Evolutionary conservation across 2,329 filamentous ascomycete species (phyloP).

Genomic region (Epichloe bromicola): DNA sequence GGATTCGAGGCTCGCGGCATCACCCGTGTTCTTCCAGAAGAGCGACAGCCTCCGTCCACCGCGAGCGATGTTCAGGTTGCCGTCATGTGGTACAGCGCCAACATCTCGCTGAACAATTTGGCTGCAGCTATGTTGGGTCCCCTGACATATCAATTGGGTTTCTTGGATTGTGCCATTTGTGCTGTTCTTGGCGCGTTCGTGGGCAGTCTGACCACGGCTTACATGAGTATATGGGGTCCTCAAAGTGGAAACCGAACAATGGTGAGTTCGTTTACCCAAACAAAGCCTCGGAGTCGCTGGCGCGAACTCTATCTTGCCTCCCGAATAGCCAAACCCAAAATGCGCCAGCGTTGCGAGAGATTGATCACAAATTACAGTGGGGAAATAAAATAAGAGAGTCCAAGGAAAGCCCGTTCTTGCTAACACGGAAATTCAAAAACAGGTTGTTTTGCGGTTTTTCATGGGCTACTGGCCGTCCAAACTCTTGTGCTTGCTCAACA

Average conservation of each 20-base stretch:
- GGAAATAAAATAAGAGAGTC: no score
- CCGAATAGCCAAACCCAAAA: not conserved
- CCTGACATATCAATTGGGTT: conserved; percentile 57
- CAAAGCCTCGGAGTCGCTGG: not conserved
- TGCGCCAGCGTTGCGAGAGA: not conserved
- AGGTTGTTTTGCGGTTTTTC: conserved; percentile 58
- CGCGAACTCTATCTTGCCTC: not conserved
- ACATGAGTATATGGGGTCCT: conserved; percentile 67
- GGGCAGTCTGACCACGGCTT: conserved; percentile 58
- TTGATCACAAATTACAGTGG: not conserved
- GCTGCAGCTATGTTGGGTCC: conserved; percentile 60
- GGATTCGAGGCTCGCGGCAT: conserved; percentile 29
- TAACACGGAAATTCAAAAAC: not conserved
- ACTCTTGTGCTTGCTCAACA: conserved; percentile 16
- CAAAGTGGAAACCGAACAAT: conserved; percentile 65
- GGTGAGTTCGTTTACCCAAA: conserved; percentile 23
- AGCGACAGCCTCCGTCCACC: conserved; percentile 20
- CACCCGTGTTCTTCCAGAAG: conserved; percentile 23
- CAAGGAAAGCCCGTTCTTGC: not conserved
- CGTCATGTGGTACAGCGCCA: conserved; percentile 31
- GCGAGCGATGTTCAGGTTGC: conserved; percentile 25
- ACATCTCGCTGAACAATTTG: conserved; percentile 30
- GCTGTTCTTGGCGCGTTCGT: conserved; percentile 66
- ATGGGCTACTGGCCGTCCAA: conserved; percentile 50
- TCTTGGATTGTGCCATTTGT: conserved; percentile 57